Evolutionary conservation across 2,329 filamentous ascomycete species (phyloP).

Genomic region (Colletotrichum tofieldiae): DNA sequence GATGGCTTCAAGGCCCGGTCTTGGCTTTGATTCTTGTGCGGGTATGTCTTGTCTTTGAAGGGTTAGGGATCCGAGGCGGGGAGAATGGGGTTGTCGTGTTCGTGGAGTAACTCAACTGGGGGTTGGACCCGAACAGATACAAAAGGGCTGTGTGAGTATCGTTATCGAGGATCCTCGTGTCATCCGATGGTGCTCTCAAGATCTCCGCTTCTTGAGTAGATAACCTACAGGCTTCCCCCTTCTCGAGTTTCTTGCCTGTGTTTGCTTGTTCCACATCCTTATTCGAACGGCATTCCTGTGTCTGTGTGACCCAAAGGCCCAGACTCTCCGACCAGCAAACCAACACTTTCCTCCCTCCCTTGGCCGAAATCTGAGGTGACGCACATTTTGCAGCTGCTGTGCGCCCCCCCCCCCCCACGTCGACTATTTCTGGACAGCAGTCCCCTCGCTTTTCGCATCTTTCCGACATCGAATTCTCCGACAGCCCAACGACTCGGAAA

Average conservation of each 20-base stretch:
- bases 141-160: slow-evolving; percentile 21
- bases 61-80: slow-evolving; percentile 1
- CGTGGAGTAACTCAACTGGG: slow-evolving; percentile 5
- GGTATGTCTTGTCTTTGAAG: slow-evolving; percentile 21
- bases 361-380: slow-evolving; percentile 17
- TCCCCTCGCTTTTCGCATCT: background rate
- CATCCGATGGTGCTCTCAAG: slow-evolving; percentile 23
- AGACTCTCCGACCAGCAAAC: background rate
- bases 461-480: background rate
- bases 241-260: background rate
- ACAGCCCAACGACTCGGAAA: background rate
- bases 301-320: slow-evolving; percentile 1
- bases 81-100: background rate
- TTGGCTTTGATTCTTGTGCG: slow-evolving; percentile 6
- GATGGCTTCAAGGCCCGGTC: slow-evolving; percentile 29
- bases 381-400: slow-evolving; percentile 24
- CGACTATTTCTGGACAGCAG: background rate
- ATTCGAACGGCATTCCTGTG: slow-evolving; percentile 7
- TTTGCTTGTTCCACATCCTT: slow-evolving; percentile 1
- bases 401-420: background rate
- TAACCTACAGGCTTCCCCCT: background rate
- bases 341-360: background rate
- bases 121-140: slow-evolving; percentile 11
- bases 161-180: slow-evolving; percentile 16
- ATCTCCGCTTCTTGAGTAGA: slow-evolving; percentile 17